phyloP scores from a whole-genome alignment of 78 protist genomes.

The Paulinella micropora region DNA sequence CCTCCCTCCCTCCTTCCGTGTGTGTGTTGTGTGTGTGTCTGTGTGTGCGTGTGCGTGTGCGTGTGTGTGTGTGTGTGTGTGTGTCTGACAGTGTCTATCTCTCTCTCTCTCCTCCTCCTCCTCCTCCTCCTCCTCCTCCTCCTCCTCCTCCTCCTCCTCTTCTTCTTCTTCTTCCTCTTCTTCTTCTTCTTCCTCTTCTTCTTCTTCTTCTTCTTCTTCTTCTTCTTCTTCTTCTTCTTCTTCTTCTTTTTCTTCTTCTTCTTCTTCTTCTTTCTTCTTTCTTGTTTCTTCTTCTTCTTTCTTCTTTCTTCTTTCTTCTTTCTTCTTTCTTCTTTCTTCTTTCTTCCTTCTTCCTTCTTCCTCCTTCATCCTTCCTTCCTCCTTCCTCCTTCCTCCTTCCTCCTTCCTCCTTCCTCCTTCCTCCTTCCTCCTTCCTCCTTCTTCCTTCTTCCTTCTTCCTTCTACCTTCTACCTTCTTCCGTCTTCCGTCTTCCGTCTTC shows the following conservation, averaged over 20 bases:
- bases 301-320: neutral
- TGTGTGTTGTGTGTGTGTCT: too few species aligned
- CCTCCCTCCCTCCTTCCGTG: too few species aligned
- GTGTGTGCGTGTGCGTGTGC: too few species aligned
- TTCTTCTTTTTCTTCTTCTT: neutral
- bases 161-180: neutral
- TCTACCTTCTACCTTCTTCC: neutral
- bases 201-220: neutral
- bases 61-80: neutral
- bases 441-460: neutral
- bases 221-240: neutral
- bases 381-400: neutral
- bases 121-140: neutral
- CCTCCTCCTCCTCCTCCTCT: neutral
- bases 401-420: neutral
- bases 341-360: neutral
- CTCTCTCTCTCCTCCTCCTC: neutral
- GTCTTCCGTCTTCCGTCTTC: neutral
- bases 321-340: neutral
- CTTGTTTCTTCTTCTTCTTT: neutral
- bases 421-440: neutral
- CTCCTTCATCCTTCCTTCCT: neutral
- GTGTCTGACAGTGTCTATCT: neutral
- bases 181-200: neutral
- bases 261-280: neutral